Evolutionary conservation across 2,329 filamentous ascomycete genomes (phyloP), one percentile per base, ranked within the genome.

Genomic region (Graphiopsis chlorocephala): DNA sequence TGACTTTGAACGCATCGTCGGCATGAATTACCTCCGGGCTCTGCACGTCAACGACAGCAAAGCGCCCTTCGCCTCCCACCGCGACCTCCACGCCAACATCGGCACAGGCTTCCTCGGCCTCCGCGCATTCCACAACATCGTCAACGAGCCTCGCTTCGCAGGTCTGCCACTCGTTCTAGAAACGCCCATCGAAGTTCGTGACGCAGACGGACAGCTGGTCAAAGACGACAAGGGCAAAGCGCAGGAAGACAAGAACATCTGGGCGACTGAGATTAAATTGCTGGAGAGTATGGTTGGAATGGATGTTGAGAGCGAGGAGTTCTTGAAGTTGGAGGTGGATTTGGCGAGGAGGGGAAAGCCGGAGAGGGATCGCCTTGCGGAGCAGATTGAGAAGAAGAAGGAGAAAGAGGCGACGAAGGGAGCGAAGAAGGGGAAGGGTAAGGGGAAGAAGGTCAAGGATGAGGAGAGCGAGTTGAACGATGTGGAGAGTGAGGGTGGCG

Each of bases 31-130:
- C 72, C 85, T 99, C 8, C 88, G 88, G 66, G 95, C 95, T 0
- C 82, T 98, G 64, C 95, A 99, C 77, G 71, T 99, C 48, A 99
- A 99, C 77, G 95, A 99, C 78, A 96, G 91, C 79, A 99, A 98
- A 79, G 92, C 93, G 0, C 94, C 95, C 0, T 82, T 96, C 31
- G 83, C 79, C 48, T 95, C 92, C 38, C 86, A 92, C 69, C 87
- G 93, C 47, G 95, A 99, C 75, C 80, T 98, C 2, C 95, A 99
- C 78, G 93, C 94, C 69, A 98, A 97, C 75, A 98, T 99, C 68
- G 95, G 95, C 28, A 96, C 93, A 0, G 95, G 95, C 1, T 99
- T 96, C 74, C 84, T 99, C 0, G 95, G 95, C 0, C 84, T 99
- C 17, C 86, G 91, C 25, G 91, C 93, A 2, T 99, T 99, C 77